phyloP scores from a whole-genome alignment of 2,329 filamentous ascomycete species.

The Penicillium hesseltinei region DNA sequence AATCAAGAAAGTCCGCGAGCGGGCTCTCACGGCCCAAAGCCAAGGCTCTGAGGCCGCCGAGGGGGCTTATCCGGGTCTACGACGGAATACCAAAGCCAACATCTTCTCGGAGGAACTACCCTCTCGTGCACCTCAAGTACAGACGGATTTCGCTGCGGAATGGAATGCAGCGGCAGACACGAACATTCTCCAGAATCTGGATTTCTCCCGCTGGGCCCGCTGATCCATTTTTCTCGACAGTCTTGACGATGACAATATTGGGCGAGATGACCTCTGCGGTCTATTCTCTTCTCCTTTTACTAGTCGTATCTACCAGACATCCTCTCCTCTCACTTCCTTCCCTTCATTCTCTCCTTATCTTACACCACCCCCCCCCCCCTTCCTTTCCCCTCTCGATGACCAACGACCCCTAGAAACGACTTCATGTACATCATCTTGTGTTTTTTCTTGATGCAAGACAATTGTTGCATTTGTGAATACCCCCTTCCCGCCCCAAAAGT shows the following conservation, averaged over 20 bases:
- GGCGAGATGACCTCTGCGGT: not conserved
- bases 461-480: constrained; percentile 31
- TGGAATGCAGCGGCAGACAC: constrained; percentile 39
- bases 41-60: constrained; percentile 31
- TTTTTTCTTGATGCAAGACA: constrained; percentile 20
- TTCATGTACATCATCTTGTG: constrained; percentile 29
- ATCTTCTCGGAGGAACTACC: constrained; percentile 37
- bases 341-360: not conserved
- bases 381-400: constrained; percentile 6
- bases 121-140: constrained; percentile 32
- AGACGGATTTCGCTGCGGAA: constrained; percentile 36
- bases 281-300: not conserved
- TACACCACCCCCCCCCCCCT: not conserved
- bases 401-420: constrained; percentile 19
- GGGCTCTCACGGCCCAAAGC: constrained; percentile 33
- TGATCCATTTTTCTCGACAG: constrained; percentile 15
- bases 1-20: constrained; percentile 76
- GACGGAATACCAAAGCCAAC: constrained; percentile 40
- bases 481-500: constrained; percentile 26
- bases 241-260: not conserved
- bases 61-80: constrained; percentile 34
- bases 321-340: not conserved
- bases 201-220: constrained; percentile 45
- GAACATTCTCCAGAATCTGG: constrained; percentile 41
- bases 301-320: not conserved